Evolutionary conservation across 768 basidiomycete genomes (phyloP).

Genomic region (Pholiota molesta): DNA sequence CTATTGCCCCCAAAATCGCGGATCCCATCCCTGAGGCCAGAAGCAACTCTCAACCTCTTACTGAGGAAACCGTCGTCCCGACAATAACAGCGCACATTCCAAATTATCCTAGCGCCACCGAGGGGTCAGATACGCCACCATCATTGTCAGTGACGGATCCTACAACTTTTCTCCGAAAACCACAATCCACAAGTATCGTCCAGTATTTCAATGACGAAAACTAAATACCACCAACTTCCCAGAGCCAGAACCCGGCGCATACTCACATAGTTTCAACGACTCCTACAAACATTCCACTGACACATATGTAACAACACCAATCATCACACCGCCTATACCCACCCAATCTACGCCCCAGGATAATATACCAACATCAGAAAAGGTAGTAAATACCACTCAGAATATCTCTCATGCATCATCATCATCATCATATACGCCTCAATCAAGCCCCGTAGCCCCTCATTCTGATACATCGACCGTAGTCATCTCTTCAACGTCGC

Average conservation of each 20-base stretch:
- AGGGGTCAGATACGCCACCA: neutral
- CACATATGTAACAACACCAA: constrained; percentile 14
- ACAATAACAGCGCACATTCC: neutral
- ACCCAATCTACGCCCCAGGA: constrained; percentile 8
- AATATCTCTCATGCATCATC: constrained; percentile 11
- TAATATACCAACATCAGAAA: constrained; percentile 5
- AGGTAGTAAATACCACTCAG: neutral
- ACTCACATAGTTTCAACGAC: constrained; percentile 1
- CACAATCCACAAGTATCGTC: neutral
- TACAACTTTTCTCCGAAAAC: neutral
- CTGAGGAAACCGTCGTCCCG: neutral
- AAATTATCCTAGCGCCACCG: neutral
- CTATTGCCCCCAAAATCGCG: constrained; percentile 3
- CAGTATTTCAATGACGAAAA: neutral
- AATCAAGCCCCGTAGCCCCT: neutral
- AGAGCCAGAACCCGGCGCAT: neutral
- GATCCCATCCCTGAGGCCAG: neutral
- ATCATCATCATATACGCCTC: neutral
- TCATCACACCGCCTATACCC: constrained; percentile 7
- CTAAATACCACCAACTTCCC: neutral
- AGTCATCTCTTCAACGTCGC: constrained; percentile 14
- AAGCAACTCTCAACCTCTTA: neutral
- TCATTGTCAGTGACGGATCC: neutral
- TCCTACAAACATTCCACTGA: constrained; percentile 13
- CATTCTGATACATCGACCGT: constrained; percentile 11